A percentile compares a stretch with the other conserved stretches of the same genome.
These are phyloP conservation scores for Penicillium crustosum DNA, from an alignment of 2,329 filamentous ascomycete genomes.

Conservation along the genomic window DNA sequence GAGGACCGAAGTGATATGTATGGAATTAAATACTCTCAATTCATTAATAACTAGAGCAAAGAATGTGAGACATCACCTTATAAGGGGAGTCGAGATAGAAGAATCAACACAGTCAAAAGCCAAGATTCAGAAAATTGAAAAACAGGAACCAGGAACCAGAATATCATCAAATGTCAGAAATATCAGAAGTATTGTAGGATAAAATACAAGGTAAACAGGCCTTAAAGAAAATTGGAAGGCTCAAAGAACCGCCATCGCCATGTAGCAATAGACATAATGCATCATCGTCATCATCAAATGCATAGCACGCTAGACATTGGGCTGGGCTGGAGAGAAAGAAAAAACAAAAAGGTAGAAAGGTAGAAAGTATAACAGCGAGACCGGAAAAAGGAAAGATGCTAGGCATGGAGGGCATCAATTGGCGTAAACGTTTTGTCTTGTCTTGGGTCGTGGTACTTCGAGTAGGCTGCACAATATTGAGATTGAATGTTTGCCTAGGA, in stretches of 20 bases:
- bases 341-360: neutral
- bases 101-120: neutral
- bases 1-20: neutral
- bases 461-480: slow-evolving; percentile 3
- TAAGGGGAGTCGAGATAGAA: neutral
- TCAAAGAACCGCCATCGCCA: slow-evolving; percentile 5
- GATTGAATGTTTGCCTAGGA: neutral
- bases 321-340: neutral
- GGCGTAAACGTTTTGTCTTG: slow-evolving; percentile 14
- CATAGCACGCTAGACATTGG: slow-evolving; percentile 13
- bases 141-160: neutral
- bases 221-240: neutral
- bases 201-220: slow-evolving; percentile 1
- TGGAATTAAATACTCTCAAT: neutral
- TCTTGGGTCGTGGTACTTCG: slow-evolving; percentile 3
- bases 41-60: neutral
- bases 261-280: slow-evolving; percentile 3
- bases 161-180: neutral
- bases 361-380: neutral
- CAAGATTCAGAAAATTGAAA: neutral
- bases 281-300: slow-evolving; percentile 7
- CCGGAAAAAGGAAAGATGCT: slow-evolving; percentile 6
- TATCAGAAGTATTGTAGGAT: neutral
- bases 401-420: slow-evolving; percentile 14
- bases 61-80: neutral